Percentiles rank a stretch among this genome's conserved stretches.
phyloP scores from a whole-genome alignment of 106 monocot genomes.

The Dendrobium chrysotoxum region DNA sequence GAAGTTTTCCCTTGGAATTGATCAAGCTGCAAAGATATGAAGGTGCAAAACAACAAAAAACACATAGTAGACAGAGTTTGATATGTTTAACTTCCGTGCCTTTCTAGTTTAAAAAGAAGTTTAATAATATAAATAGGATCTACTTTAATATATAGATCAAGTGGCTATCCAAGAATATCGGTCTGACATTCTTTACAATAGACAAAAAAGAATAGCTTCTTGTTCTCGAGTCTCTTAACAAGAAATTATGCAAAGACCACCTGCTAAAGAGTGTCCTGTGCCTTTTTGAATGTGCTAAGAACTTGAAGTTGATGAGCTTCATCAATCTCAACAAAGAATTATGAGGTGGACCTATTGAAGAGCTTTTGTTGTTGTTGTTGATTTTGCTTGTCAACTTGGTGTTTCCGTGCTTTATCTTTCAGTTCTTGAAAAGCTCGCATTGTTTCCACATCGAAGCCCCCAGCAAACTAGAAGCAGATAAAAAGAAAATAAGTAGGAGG shows the following conservation, averaged over 20 bases:
- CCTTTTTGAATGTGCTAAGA: background rate
- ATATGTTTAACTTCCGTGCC: no score
- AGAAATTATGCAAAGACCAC: background rate
- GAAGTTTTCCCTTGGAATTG: no score
- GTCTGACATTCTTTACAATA: conserved; percentile 1
- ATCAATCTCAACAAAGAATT: conserved; percentile 6
- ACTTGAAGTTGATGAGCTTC: background rate
- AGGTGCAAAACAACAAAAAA: no score
- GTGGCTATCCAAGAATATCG: background rate
- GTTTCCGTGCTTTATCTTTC: conserved; percentile 60
- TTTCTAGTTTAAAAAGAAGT: background rate
- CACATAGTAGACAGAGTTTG: no score
- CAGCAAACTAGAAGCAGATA: conserved; percentile 59
- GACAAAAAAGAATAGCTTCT: background rate
- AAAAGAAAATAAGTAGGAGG: no score
- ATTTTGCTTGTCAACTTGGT: conserved; percentile 30
- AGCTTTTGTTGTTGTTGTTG: conserved; percentile 32
- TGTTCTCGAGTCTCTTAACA: background rate
- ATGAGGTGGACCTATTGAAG: conserved; percentile 30
- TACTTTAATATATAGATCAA: background rate
- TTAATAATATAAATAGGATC: background rate
- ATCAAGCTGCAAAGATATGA: no score
- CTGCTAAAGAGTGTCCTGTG: background rate
- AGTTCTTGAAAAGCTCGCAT: conserved; percentile 90
- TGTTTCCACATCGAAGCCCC: conserved; percentile 90